Base-by-base conservation (phyloP, 805 yeast genomes). In the Starmerella lactis-condensi region DNA sequence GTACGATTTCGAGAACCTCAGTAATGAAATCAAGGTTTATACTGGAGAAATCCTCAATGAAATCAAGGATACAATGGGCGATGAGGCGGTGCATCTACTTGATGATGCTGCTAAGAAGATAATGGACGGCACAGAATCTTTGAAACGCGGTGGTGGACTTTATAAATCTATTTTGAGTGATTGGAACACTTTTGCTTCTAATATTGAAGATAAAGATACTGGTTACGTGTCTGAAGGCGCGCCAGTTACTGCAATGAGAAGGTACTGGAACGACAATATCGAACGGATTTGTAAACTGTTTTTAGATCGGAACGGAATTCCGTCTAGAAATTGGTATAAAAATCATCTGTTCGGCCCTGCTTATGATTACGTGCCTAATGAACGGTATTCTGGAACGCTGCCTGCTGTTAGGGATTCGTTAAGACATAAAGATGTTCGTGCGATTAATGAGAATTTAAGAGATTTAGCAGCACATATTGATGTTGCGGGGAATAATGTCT, bases 191-290 rank as follows among this genome's bases (percentile, higher is more conserved):
- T 23, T 15, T 15, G 27, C 22, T 15, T 17, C 3, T 9, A 64
- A 65, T 20, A 54, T 67, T 14, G 65, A 66, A 3, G 42, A 53
- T 22, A 60, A 62, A 20, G 65, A 61, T 29, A 29, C 32, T 9
- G 38, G 36, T 12, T 11, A 23, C n/a, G 17, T 40, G 8, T 24
- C 21, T 4, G 83, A 83, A 48, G 82, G 92, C 1, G 67, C 81
- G 2, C 48, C 75, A 34, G 55, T 78, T 24, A 64, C 83, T 0
- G 69, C 72, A 28, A 71, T 67, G 39, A 61, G 96, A 44, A 68
- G 78, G 74, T 69, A 68, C 34, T 76, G 89, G 78, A 83, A 83
- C 51, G 62, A 69, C n/a, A 68, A 69, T 37, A 52, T 79, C 44
- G 51, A 67, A 3, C 50, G 54, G 11, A 58, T 77, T 35, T 74